A percentile compares a stretch with the other conserved stretches of the same genome.
Evolutionary conservation across 495 filamentous ascomycete genomes (phyloP).

Genomic region (Pyrenopolyporus hunteri): DNA sequence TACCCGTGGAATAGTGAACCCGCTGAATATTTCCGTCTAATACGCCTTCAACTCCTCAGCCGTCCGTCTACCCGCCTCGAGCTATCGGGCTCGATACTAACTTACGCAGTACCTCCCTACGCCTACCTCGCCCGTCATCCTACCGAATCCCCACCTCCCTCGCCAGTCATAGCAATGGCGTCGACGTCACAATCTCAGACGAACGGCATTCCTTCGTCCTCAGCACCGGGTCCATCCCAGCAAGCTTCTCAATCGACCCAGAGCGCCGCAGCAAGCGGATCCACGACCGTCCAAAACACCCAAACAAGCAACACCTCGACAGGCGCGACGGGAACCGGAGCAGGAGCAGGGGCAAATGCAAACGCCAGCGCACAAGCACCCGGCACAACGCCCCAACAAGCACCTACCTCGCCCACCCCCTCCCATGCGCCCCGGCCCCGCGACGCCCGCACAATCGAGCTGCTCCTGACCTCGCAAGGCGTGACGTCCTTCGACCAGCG

Average conservation of each 20-base stretch:
- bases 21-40: too few relatives aligned
- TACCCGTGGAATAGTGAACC: too few relatives aligned
- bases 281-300: conserved; percentile 38
- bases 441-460: conserved; percentile 88
- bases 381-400: conserved; percentile 21
- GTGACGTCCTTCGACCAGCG: conserved; percentile 91
- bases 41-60: too few relatives aligned
- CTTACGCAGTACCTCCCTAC: too few relatives aligned
- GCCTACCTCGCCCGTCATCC: background rate
- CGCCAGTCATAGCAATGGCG: conserved; percentile 30
- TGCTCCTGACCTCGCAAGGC: conserved; percentile 85
- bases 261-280: conserved; percentile 41
- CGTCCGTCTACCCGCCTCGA: background rate
- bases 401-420: conserved; percentile 39
- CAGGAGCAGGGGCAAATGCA: conserved; percentile 29
- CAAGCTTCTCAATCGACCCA: conserved; percentile 39
- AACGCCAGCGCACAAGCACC: conserved; percentile 20
- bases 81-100: background rate
- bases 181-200: conserved; percentile 44
- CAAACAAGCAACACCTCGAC: conserved; percentile 47
- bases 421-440: conserved; percentile 72
- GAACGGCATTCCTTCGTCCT: conserved; percentile 48
- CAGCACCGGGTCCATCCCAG: conserved; percentile 42
- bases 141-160: too few relatives aligned
- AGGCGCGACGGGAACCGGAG: background rate